These are phyloP conservation scores for Phytophthora palmivora DNA, from an alignment of 352 stramenopile species.

Conservation along the genomic window DNA sequence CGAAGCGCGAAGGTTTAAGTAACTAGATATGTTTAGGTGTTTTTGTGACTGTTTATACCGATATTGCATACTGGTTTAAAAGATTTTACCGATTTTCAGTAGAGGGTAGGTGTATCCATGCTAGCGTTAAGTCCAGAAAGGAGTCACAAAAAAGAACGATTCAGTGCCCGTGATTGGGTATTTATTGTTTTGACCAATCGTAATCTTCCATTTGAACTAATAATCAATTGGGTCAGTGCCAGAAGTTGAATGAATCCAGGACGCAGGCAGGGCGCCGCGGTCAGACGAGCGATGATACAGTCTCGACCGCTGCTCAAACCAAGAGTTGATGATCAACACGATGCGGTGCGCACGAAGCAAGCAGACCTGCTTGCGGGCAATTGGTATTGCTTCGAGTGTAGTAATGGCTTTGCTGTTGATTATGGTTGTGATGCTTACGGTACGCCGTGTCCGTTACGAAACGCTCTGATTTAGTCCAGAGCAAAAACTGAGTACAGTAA, in stretches of 20 bases:
- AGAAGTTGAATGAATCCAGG: conserved; percentile 21
- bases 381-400: too few relatives aligned
- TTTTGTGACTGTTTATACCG: background rate
- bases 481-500: too few relatives aligned
- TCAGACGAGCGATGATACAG: conserved; percentile 4
- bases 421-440: conserved; percentile 4
- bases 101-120: conserved; percentile 28
- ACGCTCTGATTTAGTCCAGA: conserved; percentile 10
- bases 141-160: conserved; percentile 14
- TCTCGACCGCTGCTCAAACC: conserved; percentile 1
- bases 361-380: background rate
- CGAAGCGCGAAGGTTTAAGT: too few relatives aligned
- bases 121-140: conserved; percentile 14
- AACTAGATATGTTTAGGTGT: too few relatives aligned
- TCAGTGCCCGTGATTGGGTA: background rate
- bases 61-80: background rate
- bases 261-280: conserved; percentile 7
- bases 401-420: conserved; percentile 9
- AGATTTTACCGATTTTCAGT: conserved; percentile 5
- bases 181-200: conserved; percentile 14
- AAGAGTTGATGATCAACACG: conserved; percentile 12
- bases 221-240: conserved; percentile 15
- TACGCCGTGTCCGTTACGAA: background rate
- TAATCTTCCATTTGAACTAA: conserved; percentile 11
- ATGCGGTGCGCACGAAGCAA: conserved; percentile 12